Evolutionary conservation across 306 rosid genomes (phyloP).

Genomic region (Sicyos edulis): DNA sequence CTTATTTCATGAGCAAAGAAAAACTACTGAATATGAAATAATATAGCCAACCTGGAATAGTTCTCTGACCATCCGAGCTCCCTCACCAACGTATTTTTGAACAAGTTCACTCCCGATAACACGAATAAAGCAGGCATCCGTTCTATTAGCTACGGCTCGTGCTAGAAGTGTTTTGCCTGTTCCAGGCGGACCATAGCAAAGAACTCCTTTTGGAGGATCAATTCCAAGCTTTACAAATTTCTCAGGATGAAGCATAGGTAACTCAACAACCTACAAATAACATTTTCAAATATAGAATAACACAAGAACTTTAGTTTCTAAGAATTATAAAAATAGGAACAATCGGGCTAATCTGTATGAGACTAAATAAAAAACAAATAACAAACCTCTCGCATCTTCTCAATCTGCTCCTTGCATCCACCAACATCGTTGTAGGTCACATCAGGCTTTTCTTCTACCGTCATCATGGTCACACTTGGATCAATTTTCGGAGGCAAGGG

Average conservation of each 20-base stretch:
- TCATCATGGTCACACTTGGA: constrained; percentile 99
- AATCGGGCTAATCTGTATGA: not conserved
- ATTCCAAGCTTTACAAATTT: constrained; percentile 96
- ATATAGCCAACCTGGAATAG: constrained; percentile 62
- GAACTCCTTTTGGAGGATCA: constrained; percentile 99
- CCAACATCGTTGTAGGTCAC: constrained; percentile 98
- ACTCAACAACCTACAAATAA: constrained; percentile 77
- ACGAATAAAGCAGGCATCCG: constrained; percentile 97
- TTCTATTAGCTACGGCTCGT: constrained; percentile 97
- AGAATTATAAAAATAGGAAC: not conserved
- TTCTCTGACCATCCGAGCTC: constrained; percentile 98
- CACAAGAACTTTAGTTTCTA: not conserved
- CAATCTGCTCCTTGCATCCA: constrained; percentile 95
- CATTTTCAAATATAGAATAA: not conserved
- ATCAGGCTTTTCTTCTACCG: constrained; percentile 96
- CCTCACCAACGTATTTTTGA: constrained; percentile 97
- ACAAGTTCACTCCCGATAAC: constrained; percentile 99
- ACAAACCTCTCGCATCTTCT: constrained; percentile 92
- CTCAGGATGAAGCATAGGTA: constrained; percentile 99
- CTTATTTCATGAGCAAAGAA: constrained; percentile 2
- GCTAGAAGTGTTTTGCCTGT: constrained; percentile 98
- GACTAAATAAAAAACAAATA: not conserved
- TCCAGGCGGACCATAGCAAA: constrained; percentile 99
- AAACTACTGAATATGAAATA: not conserved
- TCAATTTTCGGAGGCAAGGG: constrained; percentile 98